Conservation (phyloP, 2,329 filamentous ascomycete genomes). For the Rasamsonia emersonii region DNA sequence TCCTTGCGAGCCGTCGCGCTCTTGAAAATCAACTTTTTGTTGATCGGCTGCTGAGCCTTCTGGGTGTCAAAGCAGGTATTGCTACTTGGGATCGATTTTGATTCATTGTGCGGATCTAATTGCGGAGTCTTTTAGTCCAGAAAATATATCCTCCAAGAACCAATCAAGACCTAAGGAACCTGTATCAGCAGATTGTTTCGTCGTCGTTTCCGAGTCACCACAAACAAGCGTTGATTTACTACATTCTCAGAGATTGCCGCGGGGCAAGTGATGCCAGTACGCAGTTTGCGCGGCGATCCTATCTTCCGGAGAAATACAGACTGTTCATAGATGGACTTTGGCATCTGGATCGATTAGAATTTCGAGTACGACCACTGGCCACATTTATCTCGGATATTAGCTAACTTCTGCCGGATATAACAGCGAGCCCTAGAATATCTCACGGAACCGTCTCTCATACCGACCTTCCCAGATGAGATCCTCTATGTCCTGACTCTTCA, state of each 20-base stretch:
- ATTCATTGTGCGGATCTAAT: slow-evolving; percentile 8
- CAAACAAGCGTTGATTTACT: slow-evolving; percentile 76
- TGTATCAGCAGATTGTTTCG: slow-evolving; percentile 62
- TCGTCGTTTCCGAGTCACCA: slow-evolving; percentile 60
- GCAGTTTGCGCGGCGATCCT: slow-evolving; percentile 54
- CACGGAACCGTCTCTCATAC: slow-evolving; percentile 67
- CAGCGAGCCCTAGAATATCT: slow-evolving; percentile 65
- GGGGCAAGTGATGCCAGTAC: slow-evolving; percentile 41
- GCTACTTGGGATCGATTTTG: neutral
- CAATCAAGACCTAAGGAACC: slow-evolving; percentile 56
- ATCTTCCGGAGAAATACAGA: slow-evolving; percentile 66
- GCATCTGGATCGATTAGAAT: slow-evolving; percentile 66
- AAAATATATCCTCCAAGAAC: slow-evolving; percentile 68
- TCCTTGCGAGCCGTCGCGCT: slow-evolving; percentile 57
- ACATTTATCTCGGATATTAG: neutral
- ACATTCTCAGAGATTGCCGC: slow-evolving; percentile 69
- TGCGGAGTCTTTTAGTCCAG: slow-evolving; percentile 27
- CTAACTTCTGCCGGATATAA: slow-evolving; percentile 9
- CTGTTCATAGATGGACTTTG: slow-evolving; percentile 76
- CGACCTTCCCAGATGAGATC: slow-evolving; percentile 78
- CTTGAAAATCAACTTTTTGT: slow-evolving; percentile 68
- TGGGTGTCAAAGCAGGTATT: slow-evolving; percentile 62
- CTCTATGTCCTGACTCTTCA: slow-evolving; percentile 56
- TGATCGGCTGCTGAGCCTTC: slow-evolving; percentile 62
- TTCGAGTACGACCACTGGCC: slow-evolving; percentile 43